Evolutionary conservation across 768 basidiomycete species (phyloP).

Genomic region (Boletellus ananiceps): DNA sequence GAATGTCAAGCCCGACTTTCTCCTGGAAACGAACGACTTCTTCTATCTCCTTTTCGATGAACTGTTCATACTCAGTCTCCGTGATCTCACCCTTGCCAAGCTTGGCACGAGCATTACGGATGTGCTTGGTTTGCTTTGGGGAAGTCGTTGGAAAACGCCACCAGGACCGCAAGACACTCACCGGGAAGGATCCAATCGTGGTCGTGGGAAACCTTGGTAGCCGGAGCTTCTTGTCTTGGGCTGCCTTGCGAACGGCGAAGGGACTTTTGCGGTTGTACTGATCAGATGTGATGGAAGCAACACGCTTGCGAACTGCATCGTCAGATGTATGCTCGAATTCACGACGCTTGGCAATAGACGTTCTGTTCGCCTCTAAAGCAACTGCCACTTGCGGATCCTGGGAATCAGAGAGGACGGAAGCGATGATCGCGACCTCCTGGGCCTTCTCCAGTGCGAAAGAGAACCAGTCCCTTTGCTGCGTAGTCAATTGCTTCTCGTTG

Average conservation of each 20-base stretch:
- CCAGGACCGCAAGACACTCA: constrained; percentile 30
- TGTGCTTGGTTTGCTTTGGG: constrained; percentile 93
- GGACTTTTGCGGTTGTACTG: constrained; percentile 84
- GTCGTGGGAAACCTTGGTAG: constrained; percentile 98
- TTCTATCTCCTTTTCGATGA: constrained; percentile 98
- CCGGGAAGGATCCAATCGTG: constrained; percentile 97
- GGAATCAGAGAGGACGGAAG: constrained; percentile 79
- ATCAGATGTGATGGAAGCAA: constrained; percentile 83
- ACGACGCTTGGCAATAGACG: constrained; percentile 89
- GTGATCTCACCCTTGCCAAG: constrained; percentile 89
- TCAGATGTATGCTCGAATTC: constrained; percentile 92
- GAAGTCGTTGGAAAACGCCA: constrained; percentile 9
- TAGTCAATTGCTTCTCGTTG: constrained; percentile 85
- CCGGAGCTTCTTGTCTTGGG: constrained; percentile 83
- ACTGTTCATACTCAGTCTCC: constrained; percentile 84
- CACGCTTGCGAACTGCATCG: constrained; percentile 91
- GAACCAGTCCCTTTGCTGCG: constrained; percentile 95
- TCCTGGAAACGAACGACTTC: constrained; percentile 95
- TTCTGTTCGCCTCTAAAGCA: constrained; percentile 84
- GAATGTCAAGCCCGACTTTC: constrained; percentile 89
- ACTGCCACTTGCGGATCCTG: constrained; percentile 66
- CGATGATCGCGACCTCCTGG: constrained; percentile 81
- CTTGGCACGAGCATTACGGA: constrained; percentile 94
- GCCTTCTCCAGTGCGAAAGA: constrained; percentile 98
- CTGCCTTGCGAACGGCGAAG: constrained; percentile 81